phyloP scores from a whole-genome alignment of 345 rosid species.

The Populus tremula region DNA sequence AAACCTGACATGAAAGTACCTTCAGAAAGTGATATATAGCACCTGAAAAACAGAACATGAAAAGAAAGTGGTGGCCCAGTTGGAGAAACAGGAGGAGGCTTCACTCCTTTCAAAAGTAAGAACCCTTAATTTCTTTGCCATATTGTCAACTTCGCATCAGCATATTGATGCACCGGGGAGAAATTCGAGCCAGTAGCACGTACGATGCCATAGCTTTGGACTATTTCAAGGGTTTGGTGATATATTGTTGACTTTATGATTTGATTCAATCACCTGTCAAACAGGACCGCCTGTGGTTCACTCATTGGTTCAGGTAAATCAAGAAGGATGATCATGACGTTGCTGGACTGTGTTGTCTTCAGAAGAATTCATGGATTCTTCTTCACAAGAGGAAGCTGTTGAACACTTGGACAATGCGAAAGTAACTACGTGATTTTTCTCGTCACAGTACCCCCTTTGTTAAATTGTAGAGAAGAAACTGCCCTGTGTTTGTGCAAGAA shows the following conservation, averaged over 20 bases:
- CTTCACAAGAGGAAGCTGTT: constrained; percentile 85
- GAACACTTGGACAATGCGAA: constrained; percentile 85
- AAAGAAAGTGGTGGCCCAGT: neutral
- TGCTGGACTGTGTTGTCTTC: constrained; percentile 94
- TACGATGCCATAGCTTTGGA: neutral
- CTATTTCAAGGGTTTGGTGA: neutral
- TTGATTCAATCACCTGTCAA: neutral
- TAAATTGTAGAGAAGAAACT: constrained; percentile 1
- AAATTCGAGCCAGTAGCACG: neutral
- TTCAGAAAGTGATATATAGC: neutral
- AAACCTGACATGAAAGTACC: neutral
- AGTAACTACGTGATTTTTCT: constrained; percentile 40
- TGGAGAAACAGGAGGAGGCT: neutral
- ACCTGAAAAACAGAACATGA: neutral
- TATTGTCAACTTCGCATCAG: neutral
- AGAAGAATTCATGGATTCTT: constrained; percentile 79
- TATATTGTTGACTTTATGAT: neutral
- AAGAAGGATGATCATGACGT: constrained; percentile 82
- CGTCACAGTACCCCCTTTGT: neutral
- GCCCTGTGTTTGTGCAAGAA: neutral
- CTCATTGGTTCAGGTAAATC: constrained; percentile 59
- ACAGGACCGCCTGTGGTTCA: neutral
- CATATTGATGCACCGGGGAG: neutral
- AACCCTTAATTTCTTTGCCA: neutral
- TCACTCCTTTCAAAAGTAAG: neutral